Conservation (phyloP, 73 alveolate genomes). For the Stentor roeselii region DNA sequence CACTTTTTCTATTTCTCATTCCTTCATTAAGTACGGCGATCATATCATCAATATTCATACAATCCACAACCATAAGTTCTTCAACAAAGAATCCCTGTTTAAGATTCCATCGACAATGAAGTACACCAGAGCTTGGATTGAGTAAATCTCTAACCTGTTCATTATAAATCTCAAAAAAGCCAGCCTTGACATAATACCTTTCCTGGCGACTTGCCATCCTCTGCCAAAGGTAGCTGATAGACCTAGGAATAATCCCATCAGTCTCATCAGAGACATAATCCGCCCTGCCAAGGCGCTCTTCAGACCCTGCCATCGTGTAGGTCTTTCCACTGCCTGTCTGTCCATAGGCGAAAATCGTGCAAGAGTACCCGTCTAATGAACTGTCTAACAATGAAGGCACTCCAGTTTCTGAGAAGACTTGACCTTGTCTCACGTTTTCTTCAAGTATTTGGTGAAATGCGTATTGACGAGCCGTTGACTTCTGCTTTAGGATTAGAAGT, state of each 20-base stretch:
- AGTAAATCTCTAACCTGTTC: slow-evolving; percentile 90
- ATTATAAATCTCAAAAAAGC: slow-evolving; percentile 90
- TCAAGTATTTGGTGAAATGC: slow-evolving; percentile 27
- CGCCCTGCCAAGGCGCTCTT: slow-evolving; percentile 83
- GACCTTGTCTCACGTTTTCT: background rate
- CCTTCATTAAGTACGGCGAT: slow-evolving; percentile 97
- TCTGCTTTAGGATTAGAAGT: background rate
- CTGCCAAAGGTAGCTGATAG: slow-evolving; percentile 87
- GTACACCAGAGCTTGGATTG: slow-evolving; percentile 76
- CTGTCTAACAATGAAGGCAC: slow-evolving; percentile 74
- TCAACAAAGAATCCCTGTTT: slow-evolving; percentile 98
- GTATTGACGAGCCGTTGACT: slow-evolving; percentile 58
- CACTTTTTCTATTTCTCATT: slow-evolving; percentile 95
- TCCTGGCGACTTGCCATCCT: slow-evolving; percentile 77
- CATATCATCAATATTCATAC: slow-evolving; percentile 90
- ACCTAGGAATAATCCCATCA: slow-evolving; percentile 91
- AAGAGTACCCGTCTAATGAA: slow-evolving; percentile 95
- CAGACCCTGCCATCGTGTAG: slow-evolving; percentile 88
- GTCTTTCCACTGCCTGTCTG: slow-evolving; percentile 98
- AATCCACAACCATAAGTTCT: slow-evolving; percentile 96
- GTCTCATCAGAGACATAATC: slow-evolving; percentile 84
- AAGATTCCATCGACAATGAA: slow-evolving; percentile 95
- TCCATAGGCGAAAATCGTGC: slow-evolving; percentile 97
- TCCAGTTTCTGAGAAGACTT: slow-evolving; percentile 19
- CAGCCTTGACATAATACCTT: slow-evolving; percentile 84